These are phyloP conservation scores for Aspergillus heteromorphus DNA, from an alignment of 495 filamentous ascomycete species.

Conservation along the genomic window DNA sequence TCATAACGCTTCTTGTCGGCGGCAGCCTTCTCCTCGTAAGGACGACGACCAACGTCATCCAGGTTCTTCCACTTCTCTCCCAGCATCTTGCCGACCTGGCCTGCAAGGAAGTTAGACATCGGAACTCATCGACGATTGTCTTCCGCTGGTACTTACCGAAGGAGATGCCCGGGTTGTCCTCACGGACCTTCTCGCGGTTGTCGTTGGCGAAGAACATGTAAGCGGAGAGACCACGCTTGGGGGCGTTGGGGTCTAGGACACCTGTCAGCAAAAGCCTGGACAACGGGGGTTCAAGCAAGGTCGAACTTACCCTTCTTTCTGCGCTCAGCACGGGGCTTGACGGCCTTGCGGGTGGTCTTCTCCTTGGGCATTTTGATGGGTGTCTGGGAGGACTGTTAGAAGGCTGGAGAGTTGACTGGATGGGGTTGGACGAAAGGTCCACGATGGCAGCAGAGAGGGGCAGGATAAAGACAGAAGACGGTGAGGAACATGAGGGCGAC, in stretches of 20 bases:
- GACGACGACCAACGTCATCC: conserved; percentile 77
- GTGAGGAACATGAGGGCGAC: conserved; percentile 4
- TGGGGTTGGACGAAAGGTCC: background rate
- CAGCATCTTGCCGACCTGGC: conserved; percentile 94
- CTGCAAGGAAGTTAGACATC: conserved; percentile 38
- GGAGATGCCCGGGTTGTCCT: conserved; percentile 95
- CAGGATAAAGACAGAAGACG: background rate
- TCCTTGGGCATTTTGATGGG: conserved; percentile 68
- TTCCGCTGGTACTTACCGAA: conserved; percentile 62
- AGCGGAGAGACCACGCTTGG: conserved; percentile 97
- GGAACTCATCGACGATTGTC: background rate
- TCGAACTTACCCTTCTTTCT: conserved; percentile 74
- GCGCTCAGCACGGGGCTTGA: conserved; percentile 52
- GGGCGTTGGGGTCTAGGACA: conserved; percentile 84
- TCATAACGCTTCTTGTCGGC: conserved; percentile 98
- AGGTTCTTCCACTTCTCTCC: conserved; percentile 98
- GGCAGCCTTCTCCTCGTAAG: conserved; percentile 93
- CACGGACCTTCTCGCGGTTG: conserved; percentile 93
- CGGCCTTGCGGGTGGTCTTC: conserved; percentile 50
- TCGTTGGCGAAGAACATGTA: conserved; percentile 99
- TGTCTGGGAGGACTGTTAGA: conserved; percentile 12
- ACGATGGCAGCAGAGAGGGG: background rate
- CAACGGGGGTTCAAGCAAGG: too few relatives aligned
- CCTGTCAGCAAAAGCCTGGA: conserved; percentile 3
- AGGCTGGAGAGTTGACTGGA: background rate